Evolutionary conservation across 2,329 filamentous ascomycete genomes (phyloP).

Genomic region (Teratosphaeriaceae sp.): DNA sequence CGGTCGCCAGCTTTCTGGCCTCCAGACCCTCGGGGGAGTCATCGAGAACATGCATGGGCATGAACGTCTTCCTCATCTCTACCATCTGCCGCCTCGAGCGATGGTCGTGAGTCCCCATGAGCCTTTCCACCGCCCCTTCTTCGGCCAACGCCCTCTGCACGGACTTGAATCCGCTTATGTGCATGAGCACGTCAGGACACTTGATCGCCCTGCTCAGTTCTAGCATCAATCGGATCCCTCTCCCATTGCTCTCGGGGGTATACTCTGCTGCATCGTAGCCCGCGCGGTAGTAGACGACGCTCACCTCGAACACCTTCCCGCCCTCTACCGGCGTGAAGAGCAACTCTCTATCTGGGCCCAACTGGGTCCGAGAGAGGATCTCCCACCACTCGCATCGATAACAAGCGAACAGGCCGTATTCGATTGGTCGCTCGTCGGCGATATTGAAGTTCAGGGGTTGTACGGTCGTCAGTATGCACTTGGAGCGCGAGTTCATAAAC

Average conservation of each 20-base stretch:
- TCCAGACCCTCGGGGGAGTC: slow-evolving; percentile 21
- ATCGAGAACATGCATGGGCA: slow-evolving; percentile 33
- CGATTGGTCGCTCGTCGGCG: slow-evolving; percentile 40
- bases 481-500: slow-evolving; percentile 13
- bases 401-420: slow-evolving; percentile 36
- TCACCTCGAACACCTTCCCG: slow-evolving; percentile 30
- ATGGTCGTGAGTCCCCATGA: too few species aligned
- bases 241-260: slow-evolving; percentile 18
- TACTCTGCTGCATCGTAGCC: slow-evolving; percentile 39
- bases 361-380: slow-evolving; percentile 24
- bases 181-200: slow-evolving; percentile 37
- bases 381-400: slow-evolving; percentile 34
- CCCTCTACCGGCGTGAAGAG: slow-evolving; percentile 29
- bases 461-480: slow-evolving; percentile 38
- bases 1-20: slow-evolving; percentile 21
- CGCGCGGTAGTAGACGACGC: slow-evolving; percentile 39
- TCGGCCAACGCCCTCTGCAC: slow-evolving; percentile 36
- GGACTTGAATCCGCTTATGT: slow-evolving; percentile 39
- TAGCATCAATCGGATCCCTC: slow-evolving; percentile 28
- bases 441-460: slow-evolving; percentile 41
- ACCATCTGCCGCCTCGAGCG: slow-evolving; percentile 14
- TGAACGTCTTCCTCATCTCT: slow-evolving; percentile 31
- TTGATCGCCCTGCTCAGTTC: slow-evolving; percentile 39
- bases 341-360: slow-evolving; percentile 28
- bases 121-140: slow-evolving; percentile 29